Percentiles rank a stretch among this genome's conserved stretches.
These are phyloP conservation scores for Alternaria sp. DNA, from an alignment of 2,329 filamentous ascomycete species.

Conservation along the genomic window DNA sequence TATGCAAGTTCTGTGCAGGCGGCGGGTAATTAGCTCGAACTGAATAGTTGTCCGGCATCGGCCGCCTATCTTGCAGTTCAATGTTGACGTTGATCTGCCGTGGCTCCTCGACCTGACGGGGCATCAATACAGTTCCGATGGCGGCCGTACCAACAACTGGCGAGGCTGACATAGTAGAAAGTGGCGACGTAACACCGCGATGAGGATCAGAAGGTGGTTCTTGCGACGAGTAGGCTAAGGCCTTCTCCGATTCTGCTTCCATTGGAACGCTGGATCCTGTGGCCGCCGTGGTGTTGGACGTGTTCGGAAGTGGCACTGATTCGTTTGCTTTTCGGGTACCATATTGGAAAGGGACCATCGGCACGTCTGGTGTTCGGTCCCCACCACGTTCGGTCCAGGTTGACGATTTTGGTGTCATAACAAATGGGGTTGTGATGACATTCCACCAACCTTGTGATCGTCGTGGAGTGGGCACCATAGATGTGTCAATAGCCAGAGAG, in stretches of 20 bases:
- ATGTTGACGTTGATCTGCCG: conserved; percentile 42
- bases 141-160: conserved; percentile 42
- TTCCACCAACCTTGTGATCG: conserved; percentile 79
- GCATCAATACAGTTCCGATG: conserved; percentile 41
- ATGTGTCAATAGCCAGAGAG: conserved; percentile 48
- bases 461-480: conserved; percentile 58
- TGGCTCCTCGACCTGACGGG: conserved; percentile 36
- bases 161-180: conserved; percentile 39
- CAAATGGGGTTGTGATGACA: conserved; percentile 74
- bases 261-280: not conserved
- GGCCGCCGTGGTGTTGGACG: not conserved
- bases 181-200: conserved; percentile 28
- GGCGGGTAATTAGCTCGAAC: conserved; percentile 23
- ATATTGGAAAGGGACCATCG: conserved; percentile 39
- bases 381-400: conserved; percentile 40
- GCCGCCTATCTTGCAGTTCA: conserved; percentile 37
- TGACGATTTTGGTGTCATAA: conserved; percentile 45
- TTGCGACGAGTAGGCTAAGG: conserved; percentile 6
- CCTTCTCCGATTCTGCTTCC: not conserved
- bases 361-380: conserved; percentile 41
- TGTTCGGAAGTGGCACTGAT: conserved; percentile 13
- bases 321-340: conserved; percentile 27
- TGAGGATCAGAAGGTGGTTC: conserved; percentile 18
- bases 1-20: conserved; percentile 19
- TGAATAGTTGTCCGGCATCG: conserved; percentile 18